Evolutionary conservation across 2,329 filamentous ascomycete species (phyloP).

Genomic region (Xylariaceae sp.): DNA sequence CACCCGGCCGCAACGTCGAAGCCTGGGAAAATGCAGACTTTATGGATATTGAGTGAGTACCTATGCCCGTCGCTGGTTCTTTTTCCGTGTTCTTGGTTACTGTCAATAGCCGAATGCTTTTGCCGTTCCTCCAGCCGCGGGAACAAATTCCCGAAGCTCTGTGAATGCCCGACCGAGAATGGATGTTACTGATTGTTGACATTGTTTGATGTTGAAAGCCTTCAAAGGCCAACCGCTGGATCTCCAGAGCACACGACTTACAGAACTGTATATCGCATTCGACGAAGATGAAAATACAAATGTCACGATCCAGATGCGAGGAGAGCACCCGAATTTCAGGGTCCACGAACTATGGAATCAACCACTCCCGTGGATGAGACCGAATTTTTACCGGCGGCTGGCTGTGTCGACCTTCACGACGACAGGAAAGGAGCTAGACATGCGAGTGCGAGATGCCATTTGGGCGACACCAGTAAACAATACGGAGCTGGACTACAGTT

Average conservation of each 20-base stretch:
- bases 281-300: conserved; percentile 30
- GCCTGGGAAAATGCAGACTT: conserved; percentile 25
- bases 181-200: conserved; percentile 7
- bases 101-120: background rate
- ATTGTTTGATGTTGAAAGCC: conserved; percentile 15
- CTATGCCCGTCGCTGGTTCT: background rate
- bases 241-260: conserved; percentile 29
- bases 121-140: background rate
- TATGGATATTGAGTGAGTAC: conserved; percentile 30
- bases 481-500: conserved; percentile 28
- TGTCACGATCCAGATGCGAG: conserved; percentile 31
- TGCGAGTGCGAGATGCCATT: conserved; percentile 27
- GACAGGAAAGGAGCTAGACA: conserved; percentile 21
- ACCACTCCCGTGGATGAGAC: conserved; percentile 26
- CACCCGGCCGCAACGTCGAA: conserved; percentile 17
- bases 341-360: conserved; percentile 29
- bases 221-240: conserved; percentile 32
- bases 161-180: background rate
- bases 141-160: background rate
- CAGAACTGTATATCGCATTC: conserved; percentile 31
- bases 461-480: conserved; percentile 28
- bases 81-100: background rate
- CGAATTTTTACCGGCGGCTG: conserved; percentile 29
- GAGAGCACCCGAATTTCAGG: conserved; percentile 27
- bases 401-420: conserved; percentile 28